Evolutionary conservation across 1,284 basidiomycete genomes (phyloP).

Genomic region (Jaminaea rosea): DNA sequence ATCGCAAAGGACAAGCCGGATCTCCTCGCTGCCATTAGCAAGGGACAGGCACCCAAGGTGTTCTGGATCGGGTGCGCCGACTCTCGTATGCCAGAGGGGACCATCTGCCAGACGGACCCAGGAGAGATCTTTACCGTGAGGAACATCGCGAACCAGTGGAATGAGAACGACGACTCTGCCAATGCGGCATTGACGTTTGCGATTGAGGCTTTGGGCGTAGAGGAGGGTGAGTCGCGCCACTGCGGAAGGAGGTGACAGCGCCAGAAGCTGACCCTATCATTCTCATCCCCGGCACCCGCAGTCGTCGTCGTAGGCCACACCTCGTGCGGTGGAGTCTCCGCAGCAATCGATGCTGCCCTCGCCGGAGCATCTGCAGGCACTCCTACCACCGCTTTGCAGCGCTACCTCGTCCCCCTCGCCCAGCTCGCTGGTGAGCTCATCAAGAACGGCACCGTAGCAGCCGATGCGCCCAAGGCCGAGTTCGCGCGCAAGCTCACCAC

Average conservation of each 20-base stretch:
- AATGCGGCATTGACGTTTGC: constrained; percentile 73
- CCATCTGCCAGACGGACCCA: constrained; percentile 33
- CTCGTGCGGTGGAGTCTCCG: constrained; percentile 48
- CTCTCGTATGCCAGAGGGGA: constrained; percentile 51
- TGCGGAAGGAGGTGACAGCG: background rate
- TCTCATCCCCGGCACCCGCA: constrained; percentile 36
- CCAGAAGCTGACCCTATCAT: background rate
- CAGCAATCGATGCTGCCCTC: constrained; percentile 26
- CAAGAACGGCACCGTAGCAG: background rate
- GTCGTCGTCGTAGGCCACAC: constrained; percentile 57
- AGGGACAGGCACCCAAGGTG: constrained; percentile 65
- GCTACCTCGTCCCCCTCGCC: constrained; percentile 38
- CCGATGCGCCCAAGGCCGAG: constrained; percentile 3
- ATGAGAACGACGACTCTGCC: constrained; percentile 66
- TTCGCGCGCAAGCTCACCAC: constrained; percentile 16
- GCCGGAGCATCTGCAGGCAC: constrained; percentile 4
- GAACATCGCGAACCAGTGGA: constrained; percentile 55
- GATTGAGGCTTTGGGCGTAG: constrained; percentile 65
- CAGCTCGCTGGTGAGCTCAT: constrained; percentile 15
- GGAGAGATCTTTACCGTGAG: constrained; percentile 46
- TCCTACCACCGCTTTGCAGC: constrained; percentile 20
- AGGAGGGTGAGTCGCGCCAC: constrained; percentile 61
- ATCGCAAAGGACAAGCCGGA: constrained; percentile 51
- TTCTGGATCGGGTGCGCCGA: constrained; percentile 59
- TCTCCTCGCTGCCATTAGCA: constrained; percentile 58